A percentile compares a stretch with the other conserved stretches of the same genome.
These are phyloP conservation scores for Dispira parvispora DNA, from an alignment of 192 early-diverging fungal species.

Conservation along the genomic window DNA sequence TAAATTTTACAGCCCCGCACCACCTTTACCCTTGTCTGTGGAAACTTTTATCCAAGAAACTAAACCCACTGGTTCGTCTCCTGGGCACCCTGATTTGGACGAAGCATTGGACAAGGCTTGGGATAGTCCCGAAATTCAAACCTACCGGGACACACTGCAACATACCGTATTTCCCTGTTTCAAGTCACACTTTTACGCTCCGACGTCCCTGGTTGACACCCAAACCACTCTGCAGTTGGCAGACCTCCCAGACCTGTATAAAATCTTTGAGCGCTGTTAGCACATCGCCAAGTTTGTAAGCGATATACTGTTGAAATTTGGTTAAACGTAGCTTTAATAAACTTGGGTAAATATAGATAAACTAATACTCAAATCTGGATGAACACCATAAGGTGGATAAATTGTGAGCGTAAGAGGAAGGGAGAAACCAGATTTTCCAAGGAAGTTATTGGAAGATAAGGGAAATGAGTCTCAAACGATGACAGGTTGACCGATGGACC, in stretches of 20 bases:
- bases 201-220: constrained; percentile 35
- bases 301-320: too few species aligned
- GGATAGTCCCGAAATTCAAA: constrained; percentile 12
- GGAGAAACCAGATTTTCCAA: too few species aligned
- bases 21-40: constrained; percentile 15
- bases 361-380: too few species aligned
- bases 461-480: too few species aligned
- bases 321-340: too few species aligned
- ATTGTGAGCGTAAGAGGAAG: too few species aligned
- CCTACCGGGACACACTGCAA: constrained; percentile 47
- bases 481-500: too few species aligned
- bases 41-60: not conserved
- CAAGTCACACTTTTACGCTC: constrained; percentile 53
- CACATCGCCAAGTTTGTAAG: not conserved
- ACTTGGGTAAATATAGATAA: too few species aligned
- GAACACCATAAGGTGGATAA: too few species aligned
- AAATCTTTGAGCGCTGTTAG: constrained; percentile 92
- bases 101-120: not conserved
- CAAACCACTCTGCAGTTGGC: constrained; percentile 58
- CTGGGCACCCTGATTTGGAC: not conserved
- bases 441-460: too few species aligned
- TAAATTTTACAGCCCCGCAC: constrained; percentile 40
- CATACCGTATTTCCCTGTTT: constrained; percentile 72
- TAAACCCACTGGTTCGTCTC: not conserved
- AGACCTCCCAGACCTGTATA: constrained; percentile 78